Evolutionary conservation across 1,284 basidiomycete genomes (phyloP).

Genomic region (Microbotryomycetes sp.): DNA sequence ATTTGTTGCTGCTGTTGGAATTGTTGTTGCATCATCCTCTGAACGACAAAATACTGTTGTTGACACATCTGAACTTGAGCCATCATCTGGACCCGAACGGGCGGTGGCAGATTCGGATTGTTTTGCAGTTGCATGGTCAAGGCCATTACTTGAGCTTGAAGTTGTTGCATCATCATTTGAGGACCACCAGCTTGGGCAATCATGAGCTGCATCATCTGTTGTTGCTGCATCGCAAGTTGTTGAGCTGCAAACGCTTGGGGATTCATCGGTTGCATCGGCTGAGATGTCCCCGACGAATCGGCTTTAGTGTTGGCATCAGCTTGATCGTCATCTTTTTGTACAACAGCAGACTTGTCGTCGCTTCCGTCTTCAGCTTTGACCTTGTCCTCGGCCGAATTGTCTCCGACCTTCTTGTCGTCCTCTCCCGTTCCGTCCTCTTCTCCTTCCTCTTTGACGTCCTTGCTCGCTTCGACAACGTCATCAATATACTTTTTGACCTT

Average conservation of each 20-base stretch:
- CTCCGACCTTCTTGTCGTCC: not conserved
- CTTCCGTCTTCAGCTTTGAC: conserved; percentile 1
- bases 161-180: not conserved
- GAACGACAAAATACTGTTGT: not conserved
- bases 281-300: not conserved
- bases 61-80: not conserved
- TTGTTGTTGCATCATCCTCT: conserved; percentile 14
- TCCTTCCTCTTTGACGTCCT: conserved; percentile 48
- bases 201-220: not conserved
- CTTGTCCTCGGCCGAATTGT: not conserved
- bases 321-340: conserved; percentile 17
- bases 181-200: not conserved
- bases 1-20: conserved; percentile 15
- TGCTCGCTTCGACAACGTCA: conserved; percentile 71
- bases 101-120: not conserved
- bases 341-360: conserved; percentile 15
- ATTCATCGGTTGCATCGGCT: conserved; percentile 8
- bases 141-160: not conserved
- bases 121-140: not conserved
- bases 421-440: conserved; percentile 13
- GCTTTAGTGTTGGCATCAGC: not conserved
- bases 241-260: not conserved
- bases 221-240: not conserved
- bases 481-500: conserved; percentile 74
- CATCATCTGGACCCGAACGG: conserved; percentile 2